Evolutionary conservation across 495 filamentous ascomycete species (phyloP).

Genomic region (Neurospora africana): DNA sequence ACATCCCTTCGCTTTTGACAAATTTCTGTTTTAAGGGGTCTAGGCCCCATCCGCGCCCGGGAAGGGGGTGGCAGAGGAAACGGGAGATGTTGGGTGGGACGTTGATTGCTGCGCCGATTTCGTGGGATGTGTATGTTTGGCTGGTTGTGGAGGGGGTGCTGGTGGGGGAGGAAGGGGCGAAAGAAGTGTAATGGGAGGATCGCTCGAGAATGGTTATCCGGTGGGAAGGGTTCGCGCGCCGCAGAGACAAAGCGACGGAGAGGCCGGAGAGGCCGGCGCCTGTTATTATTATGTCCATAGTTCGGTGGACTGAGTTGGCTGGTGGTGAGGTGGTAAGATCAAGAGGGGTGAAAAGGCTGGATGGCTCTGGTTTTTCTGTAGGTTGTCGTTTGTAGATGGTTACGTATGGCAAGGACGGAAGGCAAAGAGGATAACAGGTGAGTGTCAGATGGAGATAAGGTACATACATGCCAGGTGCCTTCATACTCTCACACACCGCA

Average conservation of each 20-base stretch:
- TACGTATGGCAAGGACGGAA: neutral
- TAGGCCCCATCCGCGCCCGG: conserved; percentile 21
- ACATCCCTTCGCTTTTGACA: conserved; percentile 4
- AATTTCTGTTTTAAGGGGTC: conserved; percentile 10
- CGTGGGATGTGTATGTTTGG: conserved; percentile 11
- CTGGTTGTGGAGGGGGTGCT: neutral
- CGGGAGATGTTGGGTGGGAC: conserved; percentile 43
- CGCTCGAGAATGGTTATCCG: conserved; percentile 45
- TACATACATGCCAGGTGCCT: neutral
- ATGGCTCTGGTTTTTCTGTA: too few species aligned
- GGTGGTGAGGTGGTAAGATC: too few species aligned
- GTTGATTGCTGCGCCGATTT: conserved; percentile 47
- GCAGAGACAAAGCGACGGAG: conserved; percentile 44
- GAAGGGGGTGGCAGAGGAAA: conserved; percentile 20
- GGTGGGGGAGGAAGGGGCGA: neutral
- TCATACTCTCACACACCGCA: neutral
- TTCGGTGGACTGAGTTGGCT: neutral
- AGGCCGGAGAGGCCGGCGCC: conserved; percentile 51
- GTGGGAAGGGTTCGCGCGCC: conserved; percentile 35
- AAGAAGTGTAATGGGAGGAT: conserved; percentile 26
- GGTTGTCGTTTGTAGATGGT: neutral
- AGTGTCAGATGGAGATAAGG: neutral
- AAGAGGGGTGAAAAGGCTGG: too few species aligned
- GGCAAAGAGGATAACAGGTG: neutral
- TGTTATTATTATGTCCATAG: conserved; percentile 35